Conservation (phyloP, 768 basidiomycete genomes). For the Dentipellis fragilis region DNA sequence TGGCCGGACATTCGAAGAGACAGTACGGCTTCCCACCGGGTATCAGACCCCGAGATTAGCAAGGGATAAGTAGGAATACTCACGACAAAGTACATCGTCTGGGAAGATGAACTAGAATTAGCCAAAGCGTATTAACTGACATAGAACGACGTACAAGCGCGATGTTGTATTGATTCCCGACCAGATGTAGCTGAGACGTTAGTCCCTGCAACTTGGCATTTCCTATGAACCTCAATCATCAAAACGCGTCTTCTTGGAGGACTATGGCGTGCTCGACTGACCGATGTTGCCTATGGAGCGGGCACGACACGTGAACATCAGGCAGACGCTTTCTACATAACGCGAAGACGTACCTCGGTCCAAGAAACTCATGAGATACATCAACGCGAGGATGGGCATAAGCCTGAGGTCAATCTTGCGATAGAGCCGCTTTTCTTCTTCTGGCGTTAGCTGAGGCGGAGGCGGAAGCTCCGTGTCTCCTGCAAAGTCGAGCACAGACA, state of each 20-base stretch:
- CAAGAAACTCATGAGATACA: conserved; percentile 23
- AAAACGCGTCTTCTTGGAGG: background rate
- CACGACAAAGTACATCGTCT: conserved; percentile 70
- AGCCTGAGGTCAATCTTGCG: conserved; percentile 22
- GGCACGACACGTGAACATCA: conserved; percentile 7
- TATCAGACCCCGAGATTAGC: background rate
- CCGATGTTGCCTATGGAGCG: conserved; percentile 45
- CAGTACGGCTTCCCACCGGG: conserved; percentile 36
- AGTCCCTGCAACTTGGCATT: conserved; percentile 64
- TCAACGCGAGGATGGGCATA: conserved; percentile 20
- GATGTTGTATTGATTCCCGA: conserved; percentile 53
- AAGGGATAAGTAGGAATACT: conserved; percentile 12
- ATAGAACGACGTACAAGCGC: conserved; percentile 36
- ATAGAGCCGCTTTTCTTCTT: conserved; percentile 33
- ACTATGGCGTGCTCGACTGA: conserved; percentile 13
- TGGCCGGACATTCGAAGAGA: conserved; percentile 60
- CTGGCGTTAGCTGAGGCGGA: conserved; percentile 25
- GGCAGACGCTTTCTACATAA: background rate
- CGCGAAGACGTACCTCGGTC: conserved; percentile 16
- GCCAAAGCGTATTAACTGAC: background rate
- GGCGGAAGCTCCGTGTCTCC: conserved; percentile 6
- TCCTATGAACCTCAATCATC: conserved; percentile 23
- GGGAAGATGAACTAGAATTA: background rate
- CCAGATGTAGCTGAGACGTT: conserved; percentile 40
- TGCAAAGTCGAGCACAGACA: conserved; percentile 6